Conservation (phyloP, 176 grass and related monocot species). For the Lolium rigidum region DNA sequence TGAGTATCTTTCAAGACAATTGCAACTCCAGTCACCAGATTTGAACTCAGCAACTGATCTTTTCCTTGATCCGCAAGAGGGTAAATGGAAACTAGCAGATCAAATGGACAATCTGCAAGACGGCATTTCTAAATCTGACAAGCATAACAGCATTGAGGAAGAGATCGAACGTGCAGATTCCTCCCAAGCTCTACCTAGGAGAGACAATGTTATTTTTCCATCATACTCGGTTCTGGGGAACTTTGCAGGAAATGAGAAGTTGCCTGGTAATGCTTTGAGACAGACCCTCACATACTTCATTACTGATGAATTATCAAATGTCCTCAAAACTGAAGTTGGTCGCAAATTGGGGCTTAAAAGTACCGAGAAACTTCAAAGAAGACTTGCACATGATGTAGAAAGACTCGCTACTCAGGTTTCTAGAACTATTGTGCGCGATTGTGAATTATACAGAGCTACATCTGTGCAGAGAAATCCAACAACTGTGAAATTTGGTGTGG, state of each 20-base stretch:
- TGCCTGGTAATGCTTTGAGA: slow-evolving; percentile 51
- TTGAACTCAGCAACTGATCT: slow-evolving; percentile 73
- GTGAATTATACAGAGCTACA: slow-evolving; percentile 60
- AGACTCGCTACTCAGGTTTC: slow-evolving; percentile 59
- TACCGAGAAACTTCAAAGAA: slow-evolving; percentile 51
- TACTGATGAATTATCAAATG: slow-evolving; percentile 61
- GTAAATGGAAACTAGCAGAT: slow-evolving; percentile 90
- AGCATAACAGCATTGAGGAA: slow-evolving; percentile 27
- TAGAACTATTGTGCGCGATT: slow-evolving; percentile 56
- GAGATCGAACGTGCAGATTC: slow-evolving; percentile 37
- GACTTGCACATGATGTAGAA: slow-evolving; percentile 69
- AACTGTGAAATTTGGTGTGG: slow-evolving; percentile 63
- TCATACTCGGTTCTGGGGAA: slow-evolving; percentile 58
- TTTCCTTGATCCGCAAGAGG: slow-evolving; percentile 87
- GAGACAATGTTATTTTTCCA: slow-evolving; percentile 52
- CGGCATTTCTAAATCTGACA: slow-evolving; percentile 36
- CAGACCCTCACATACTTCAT: slow-evolving; percentile 57
- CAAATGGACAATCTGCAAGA: slow-evolving; percentile 46
- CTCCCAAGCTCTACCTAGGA: slow-evolving; percentile 28
- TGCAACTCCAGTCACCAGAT: slow-evolving; percentile 57
- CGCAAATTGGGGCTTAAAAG: slow-evolving; percentile 70
- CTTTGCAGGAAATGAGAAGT: slow-evolving; percentile 42
- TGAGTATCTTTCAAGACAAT: slow-evolving; percentile 59
- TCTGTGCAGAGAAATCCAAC: slow-evolving; percentile 50
- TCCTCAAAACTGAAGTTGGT: slow-evolving; percentile 82